Base-by-base conservation (phyloP, 257 asterid species). In the Verbena officinalis region DNA sequence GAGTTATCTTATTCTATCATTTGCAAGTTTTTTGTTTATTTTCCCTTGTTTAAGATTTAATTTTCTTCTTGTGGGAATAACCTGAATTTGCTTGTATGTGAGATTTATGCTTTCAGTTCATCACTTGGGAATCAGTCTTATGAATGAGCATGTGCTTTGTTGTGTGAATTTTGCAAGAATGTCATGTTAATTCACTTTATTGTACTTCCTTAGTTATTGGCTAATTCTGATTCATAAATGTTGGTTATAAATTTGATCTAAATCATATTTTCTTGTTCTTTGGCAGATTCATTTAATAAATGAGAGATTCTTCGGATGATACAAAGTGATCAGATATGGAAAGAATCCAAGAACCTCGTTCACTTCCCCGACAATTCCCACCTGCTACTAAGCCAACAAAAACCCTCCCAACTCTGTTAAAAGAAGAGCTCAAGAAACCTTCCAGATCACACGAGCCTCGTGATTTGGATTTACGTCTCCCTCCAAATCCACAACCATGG, bases 311-410 rank as follows among this genome's bases (percentile, higher is more conserved):
- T 51, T 87, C 72, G 78, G 81, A 83, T 84, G 96, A 74, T 88
- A 84, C 63, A 81, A 36, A 56, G 75, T 81, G 68, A 46, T 65
- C 60, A 14, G 40, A 68, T 46, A 86, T 86, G 94, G 95, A 83
- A 73, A 86, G 84, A 79, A 77, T 78, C 59, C 85, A 72, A 15
- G 81, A 85, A 78, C 34, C 78, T 22, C 83, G 61, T 68, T 69
- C 75, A 22, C 54, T 78, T 74, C 85, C 88, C 39, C 75, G 84
- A 77, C 87, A 78, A 64, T 64, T 82, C 43, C 78, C 83, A 10
- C 12, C 23, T 49, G 62, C 52, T 38, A 55, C 77, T 9, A 85
- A 78, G 72, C 60, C 55, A 61, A 49, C 77, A 3, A 71, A 65
- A 59, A 40, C 67, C 21, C 77, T 42, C 72, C 77, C 84, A 4